Evolutionary conservation across 2,329 filamentous ascomycete species (phyloP).

Genomic region (Tolypocladium tundrense): DNA sequence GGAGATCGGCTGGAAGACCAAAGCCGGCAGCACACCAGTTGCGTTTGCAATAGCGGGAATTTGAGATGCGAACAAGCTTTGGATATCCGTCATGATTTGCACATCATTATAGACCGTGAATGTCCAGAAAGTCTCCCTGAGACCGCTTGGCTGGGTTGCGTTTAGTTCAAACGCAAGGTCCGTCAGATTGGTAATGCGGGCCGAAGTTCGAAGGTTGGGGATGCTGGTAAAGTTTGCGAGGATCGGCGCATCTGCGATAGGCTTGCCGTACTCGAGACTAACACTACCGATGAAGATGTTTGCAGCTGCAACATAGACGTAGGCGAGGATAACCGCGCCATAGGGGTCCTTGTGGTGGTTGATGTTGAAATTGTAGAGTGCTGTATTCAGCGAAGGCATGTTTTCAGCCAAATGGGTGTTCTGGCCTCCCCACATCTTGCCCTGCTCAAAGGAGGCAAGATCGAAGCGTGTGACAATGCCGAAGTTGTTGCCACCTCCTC

Average conservation of each 20-base stretch:
- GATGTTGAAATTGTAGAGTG: not conserved
- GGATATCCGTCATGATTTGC: not conserved
- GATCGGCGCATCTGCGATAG: not conserved
- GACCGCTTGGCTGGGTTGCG: not conserved
- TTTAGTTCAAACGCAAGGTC: not conserved
- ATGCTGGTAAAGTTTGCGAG: not conserved
- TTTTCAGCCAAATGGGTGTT: not conserved
- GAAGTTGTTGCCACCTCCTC: conserved; percentile 34
- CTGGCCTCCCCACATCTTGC: conserved; percentile 12
- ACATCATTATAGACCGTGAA: not conserved
- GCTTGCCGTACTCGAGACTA: not conserved
- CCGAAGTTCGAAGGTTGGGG: not conserved
- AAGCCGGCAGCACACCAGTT: not conserved
- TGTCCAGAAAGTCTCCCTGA: not conserved
- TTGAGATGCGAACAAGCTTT: not conserved
- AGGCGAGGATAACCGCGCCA: not conserved
- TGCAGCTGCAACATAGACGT: not conserved
- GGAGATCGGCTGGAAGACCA: not conserved
- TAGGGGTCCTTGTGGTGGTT: not conserved
- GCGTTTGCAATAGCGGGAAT: not conserved
- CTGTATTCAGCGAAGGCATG: not conserved
- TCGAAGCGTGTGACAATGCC: conserved; percentile 20
- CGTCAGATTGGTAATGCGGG: not conserved
- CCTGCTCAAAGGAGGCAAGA: conserved; percentile 9
- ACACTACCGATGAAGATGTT: not conserved